Evolutionary conservation across 768 basidiomycete species (phyloP), one percentile per base, ranked within the genome.

Genomic region (Pleurotus pulmonarius): DNA sequence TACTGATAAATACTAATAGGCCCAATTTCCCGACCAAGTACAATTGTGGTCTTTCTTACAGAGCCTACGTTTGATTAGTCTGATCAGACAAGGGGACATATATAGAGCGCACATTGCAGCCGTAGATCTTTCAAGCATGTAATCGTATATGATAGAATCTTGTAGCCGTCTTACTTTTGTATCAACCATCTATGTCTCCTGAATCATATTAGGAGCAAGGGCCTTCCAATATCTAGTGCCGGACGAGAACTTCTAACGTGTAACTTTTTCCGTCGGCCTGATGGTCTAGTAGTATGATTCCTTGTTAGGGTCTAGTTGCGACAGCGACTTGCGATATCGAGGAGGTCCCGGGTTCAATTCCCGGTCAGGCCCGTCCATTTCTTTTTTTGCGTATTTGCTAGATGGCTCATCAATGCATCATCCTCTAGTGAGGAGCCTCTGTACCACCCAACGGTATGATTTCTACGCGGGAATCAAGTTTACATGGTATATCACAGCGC

Each of bases 301-400:
- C 51, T 53, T 53, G 51, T 53, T 53, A 53, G 51, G 51, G 51
- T 5, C 11, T n/a, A 9, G 29, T 34, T 20, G 41, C 41, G n/a
- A 43, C 7, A n/a, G 15, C 41, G 41, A 43, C 41, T n/a, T 41
- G 15, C 20, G 11, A 9, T 41, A 18, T 86, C 81, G 85, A 86
- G 86, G 86, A 88, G 87, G 87, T 87, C 85, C 85, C 81, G 85
- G 86, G 87, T 88, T 89, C 86, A 87, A 88, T 87, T 87, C 86
- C 85, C 85, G 81, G 85, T 55, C 24, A 56, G 61, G 58, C 56
- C 55, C 56, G 15, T n/a, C 2, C 1, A 13, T 5, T 20, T 1
- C 40, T 20, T 9, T 20, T 9, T 40, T 38, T 41, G 40, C 24
- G 22, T 53, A 29, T 41, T 3, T 20, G 20, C 20, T 20, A 20